Conservation (phyloP, 2,329 filamentous ascomycete species). For the Verticillium tricorpus region DNA sequence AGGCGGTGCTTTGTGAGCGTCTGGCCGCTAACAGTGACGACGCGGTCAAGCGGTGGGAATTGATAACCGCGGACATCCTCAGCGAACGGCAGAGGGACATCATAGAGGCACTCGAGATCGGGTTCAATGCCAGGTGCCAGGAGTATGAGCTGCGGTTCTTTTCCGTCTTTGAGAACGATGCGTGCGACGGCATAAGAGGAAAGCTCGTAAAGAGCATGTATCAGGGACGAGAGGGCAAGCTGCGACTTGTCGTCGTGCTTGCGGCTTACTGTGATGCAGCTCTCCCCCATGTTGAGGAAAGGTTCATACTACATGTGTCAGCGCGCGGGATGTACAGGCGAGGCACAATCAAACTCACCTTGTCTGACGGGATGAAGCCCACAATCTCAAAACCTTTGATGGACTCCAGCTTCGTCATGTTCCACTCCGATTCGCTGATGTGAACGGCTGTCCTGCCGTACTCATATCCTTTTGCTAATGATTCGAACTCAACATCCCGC, state of each 20-base stretch:
- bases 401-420: slow-evolving; percentile 84
- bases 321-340: background rate
- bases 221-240: slow-evolving; percentile 81
- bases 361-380: slow-evolving; percentile 73
- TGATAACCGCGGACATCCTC: slow-evolving; percentile 89
- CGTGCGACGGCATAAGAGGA: slow-evolving; percentile 84
- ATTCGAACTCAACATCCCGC: slow-evolving; percentile 73
- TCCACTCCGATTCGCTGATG: slow-evolving; percentile 80
- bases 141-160: slow-evolving; percentile 70
- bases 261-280: slow-evolving; percentile 71
- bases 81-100: slow-evolving; percentile 85
- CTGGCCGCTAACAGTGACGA: slow-evolving; percentile 83
- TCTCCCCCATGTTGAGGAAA: slow-evolving; percentile 79
- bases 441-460: slow-evolving; percentile 90
- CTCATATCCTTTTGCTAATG: slow-evolving; percentile 87
- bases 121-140: slow-evolving; percentile 76
- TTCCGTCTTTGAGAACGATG: slow-evolving; percentile 78
- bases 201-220: slow-evolving; percentile 80
- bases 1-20: slow-evolving; percentile 77
- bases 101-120: slow-evolving; percentile 80
- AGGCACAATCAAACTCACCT: slow-evolving; percentile 41
- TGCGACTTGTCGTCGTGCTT: slow-evolving; percentile 77
- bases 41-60: slow-evolving; percentile 84
- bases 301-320: slow-evolving; percentile 62
- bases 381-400: slow-evolving; percentile 72